Evolutionary conservation across 1,284 basidiomycete species (phyloP).

Genomic region (Heterobasidion occidentale): DNA sequence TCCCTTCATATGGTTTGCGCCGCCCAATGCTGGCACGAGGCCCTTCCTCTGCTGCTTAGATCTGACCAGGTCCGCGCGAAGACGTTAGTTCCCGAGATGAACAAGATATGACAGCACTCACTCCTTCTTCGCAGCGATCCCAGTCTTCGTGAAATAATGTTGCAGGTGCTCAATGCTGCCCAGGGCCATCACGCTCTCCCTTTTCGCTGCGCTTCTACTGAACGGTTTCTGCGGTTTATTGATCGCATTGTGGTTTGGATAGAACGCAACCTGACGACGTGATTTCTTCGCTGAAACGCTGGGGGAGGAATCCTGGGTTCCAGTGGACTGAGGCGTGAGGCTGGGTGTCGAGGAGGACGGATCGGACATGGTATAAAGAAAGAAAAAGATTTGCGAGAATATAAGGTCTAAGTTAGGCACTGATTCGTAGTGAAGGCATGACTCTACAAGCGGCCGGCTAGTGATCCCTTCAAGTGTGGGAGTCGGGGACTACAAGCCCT

Average conservation of each 20-base stretch:
- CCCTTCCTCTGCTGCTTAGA: constrained; percentile 50
- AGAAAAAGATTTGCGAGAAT: background rate
- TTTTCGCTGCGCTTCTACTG: constrained; percentile 77
- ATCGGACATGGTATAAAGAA: constrained; percentile 9
- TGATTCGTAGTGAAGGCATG: background rate
- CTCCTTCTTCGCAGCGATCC: constrained; percentile 65
- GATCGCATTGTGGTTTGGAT: constrained; percentile 61
- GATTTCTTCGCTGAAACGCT: constrained; percentile 28
- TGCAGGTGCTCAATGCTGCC: constrained; percentile 85
- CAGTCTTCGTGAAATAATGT: constrained; percentile 83
- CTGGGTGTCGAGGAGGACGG: constrained; percentile 33
- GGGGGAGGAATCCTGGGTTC: constrained; percentile 18
- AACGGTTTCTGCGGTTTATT: constrained; percentile 76
- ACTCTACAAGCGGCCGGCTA: no score
- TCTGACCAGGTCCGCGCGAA: constrained; percentile 22
- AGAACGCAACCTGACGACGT: constrained; percentile 62
- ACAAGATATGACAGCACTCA: constrained; percentile 29
- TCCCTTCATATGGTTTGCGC: constrained; percentile 34
- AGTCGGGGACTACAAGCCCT: no score
- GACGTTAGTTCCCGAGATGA: constrained; percentile 8
- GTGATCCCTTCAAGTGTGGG: no score
- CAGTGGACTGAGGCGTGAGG: constrained; percentile 46
- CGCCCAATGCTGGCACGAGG: constrained; percentile 69
- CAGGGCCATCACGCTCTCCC: constrained; percentile 80
- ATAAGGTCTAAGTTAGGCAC: background rate